Evolutionary conservation across 179 eudicot species (phyloP).

Genomic region (Beta macrorhiza): DNA sequence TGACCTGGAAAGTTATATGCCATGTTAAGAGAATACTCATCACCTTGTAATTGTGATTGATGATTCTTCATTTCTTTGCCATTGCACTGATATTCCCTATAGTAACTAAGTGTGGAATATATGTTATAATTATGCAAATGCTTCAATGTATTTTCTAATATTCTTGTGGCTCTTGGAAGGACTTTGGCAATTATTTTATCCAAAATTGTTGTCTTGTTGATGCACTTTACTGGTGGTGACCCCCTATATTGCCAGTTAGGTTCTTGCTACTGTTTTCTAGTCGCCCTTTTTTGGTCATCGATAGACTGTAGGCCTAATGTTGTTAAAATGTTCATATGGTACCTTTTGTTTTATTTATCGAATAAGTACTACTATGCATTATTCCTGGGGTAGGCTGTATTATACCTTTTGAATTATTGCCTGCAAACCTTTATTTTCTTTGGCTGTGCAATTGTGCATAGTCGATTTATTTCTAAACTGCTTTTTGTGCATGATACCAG

Average conservation of each 20-base stretch:
- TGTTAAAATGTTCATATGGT: background rate
- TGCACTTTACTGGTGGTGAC: background rate
- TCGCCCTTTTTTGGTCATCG: too few species aligned
- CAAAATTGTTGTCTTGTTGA: background rate
- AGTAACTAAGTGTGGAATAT: background rate
- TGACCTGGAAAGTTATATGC: too few species aligned
- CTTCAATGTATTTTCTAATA: too few species aligned
- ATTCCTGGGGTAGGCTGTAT: background rate
- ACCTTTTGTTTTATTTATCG: too few species aligned
- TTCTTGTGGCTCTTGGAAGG: background rate
- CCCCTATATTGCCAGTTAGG: background rate
- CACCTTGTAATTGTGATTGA: background rate
- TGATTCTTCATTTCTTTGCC: background rate
- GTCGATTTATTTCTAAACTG: background rate
- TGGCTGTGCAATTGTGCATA: background rate
- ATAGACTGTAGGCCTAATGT: too few species aligned
- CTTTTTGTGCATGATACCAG: conserved; percentile 20
- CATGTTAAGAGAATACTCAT: too few species aligned
- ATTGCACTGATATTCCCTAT: background rate
- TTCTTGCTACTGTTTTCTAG: background rate
- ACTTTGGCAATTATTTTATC: background rate
- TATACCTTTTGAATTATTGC: background rate
- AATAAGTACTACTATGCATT: background rate
- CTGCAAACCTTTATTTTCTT: background rate
- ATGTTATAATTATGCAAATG: background rate